phyloP scores from a whole-genome alignment of 2,329 filamentous ascomycete species.

The Stagonosporopsis vannaccii region DNA sequence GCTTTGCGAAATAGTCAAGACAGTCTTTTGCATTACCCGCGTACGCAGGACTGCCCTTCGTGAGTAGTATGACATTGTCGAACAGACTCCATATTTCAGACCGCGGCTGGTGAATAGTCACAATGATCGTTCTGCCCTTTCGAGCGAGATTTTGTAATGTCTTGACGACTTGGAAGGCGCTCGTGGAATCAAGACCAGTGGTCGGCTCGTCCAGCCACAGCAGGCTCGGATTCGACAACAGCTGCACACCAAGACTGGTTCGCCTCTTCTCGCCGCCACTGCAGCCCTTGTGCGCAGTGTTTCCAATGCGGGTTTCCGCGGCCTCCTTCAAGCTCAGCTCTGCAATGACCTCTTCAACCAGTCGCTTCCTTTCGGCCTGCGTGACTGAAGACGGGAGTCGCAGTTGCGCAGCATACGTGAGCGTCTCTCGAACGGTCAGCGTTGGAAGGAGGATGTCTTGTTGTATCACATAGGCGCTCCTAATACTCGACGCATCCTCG shows the following conservation, averaged over 20 bases:
- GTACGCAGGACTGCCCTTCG: conserved; percentile 72
- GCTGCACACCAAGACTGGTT: conserved; percentile 78
- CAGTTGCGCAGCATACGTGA: conserved; percentile 75
- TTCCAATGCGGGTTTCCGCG: conserved; percentile 76
- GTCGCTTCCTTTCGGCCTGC: conserved; percentile 63
- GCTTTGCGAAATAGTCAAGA: conserved; percentile 67
- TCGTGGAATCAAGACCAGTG: conserved; percentile 76
- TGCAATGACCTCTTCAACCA: conserved; percentile 79
- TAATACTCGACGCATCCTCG: conserved; percentile 57
- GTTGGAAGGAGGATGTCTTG: conserved; percentile 77
- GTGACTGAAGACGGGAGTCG: conserved; percentile 70
- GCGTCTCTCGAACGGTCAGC: conserved; percentile 76
- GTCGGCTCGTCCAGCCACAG: conserved; percentile 82
- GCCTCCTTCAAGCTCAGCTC: conserved; percentile 80
- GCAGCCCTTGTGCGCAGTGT: conserved; percentile 74
- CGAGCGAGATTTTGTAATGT: conserved; percentile 72
- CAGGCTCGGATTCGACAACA: conserved; percentile 79
- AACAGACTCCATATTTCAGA: conserved; percentile 83
- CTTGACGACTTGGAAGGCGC: conserved; percentile 74
- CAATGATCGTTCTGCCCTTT: conserved; percentile 74
- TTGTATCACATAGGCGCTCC: conserved; percentile 77
- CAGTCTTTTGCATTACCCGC: conserved; percentile 67
- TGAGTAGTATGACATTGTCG: conserved; percentile 73
- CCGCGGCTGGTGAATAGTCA: conserved; percentile 78
- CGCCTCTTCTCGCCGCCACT: conserved; percentile 81